phyloP scores from a whole-genome alignment of 495 filamentous ascomycete genomes.

The Physcia stellaris region DNA sequence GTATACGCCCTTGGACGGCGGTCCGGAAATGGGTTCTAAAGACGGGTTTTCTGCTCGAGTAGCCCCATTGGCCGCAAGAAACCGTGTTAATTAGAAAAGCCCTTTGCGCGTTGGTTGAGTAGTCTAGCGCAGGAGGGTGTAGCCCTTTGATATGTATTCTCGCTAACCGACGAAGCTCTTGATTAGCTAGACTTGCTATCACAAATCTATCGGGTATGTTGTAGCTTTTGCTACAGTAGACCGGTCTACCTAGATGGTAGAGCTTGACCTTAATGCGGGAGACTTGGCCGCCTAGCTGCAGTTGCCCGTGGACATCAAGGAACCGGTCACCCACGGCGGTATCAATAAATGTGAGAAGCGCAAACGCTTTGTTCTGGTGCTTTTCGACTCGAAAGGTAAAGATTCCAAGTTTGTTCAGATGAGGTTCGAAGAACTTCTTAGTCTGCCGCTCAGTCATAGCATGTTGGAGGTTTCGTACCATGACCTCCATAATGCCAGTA shows the following conservation, averaged over 20 bases:
- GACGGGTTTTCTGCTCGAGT: constrained; percentile 21
- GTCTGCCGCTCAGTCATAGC: constrained; percentile 22
- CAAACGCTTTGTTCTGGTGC: constrained; percentile 17
- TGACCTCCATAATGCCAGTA: constrained; percentile 26
- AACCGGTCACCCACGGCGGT: constrained; percentile 20
- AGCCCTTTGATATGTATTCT: constrained; percentile 13
- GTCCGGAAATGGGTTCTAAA: constrained; percentile 34
- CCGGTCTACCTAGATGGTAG: constrained; percentile 18
- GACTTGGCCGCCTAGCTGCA: constrained; percentile 6
- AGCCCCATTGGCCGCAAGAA: constrained; percentile 38
- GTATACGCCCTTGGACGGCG: constrained; percentile 18
- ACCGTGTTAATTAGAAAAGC: constrained; percentile 12
- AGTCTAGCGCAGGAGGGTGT: not conserved
- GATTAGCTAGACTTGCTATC: constrained; percentile 26
- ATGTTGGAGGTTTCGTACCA: constrained; percentile 23
- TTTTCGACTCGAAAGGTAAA: constrained; percentile 24
- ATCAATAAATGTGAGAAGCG: constrained; percentile 24
- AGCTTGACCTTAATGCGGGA: constrained; percentile 18
- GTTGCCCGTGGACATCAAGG: constrained; percentile 20
- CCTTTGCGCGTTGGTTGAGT: not conserved
- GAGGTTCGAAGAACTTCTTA: constrained; percentile 21
- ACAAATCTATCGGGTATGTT: constrained; percentile 21
- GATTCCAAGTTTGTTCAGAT: constrained; percentile 21
- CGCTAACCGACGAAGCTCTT: constrained; percentile 8
- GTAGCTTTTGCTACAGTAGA: constrained; percentile 32